phyloP scores from a whole-genome alignment of 176 grass and related monocot genomes.

The Ananas comosus region DNA sequence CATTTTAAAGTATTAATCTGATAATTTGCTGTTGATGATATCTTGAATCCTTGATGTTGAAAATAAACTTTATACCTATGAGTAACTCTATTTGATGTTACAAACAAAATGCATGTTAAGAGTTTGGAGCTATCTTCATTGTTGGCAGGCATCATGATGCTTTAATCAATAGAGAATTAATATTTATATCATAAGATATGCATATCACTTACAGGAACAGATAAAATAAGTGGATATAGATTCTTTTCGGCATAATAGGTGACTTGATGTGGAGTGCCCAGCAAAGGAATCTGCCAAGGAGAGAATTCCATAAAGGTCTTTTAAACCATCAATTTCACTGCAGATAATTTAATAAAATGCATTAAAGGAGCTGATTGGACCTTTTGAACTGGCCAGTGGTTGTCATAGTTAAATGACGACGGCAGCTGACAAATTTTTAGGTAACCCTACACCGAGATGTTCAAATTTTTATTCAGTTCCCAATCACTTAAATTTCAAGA shows the following conservation, averaged over 20 bases:
- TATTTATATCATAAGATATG: neutral
- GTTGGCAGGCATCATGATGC: neutral
- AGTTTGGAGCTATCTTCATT: neutral
- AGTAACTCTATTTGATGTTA: too few species aligned
- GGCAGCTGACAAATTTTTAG: conserved; percentile 95
- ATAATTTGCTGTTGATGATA: too few species aligned
- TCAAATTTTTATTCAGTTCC: conserved; percentile 17
- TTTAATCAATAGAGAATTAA: neutral
- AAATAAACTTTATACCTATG: too few species aligned
- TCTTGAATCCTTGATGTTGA: too few species aligned
- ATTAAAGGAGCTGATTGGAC: conserved; percentile 20
- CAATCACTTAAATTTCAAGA: conserved; percentile 13
- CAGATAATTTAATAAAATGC: neutral
- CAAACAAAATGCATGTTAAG: neutral
- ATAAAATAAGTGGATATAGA: conserved; percentile 81
- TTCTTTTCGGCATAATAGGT: conserved; percentile 84
- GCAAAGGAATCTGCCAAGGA: conserved; percentile 57
- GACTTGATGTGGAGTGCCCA: conserved; percentile 86
- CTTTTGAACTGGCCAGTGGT: conserved; percentile 89
- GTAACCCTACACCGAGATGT: conserved; percentile 51
- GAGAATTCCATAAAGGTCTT: neutral
- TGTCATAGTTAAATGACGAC: conserved; percentile 72
- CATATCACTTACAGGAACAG: conserved; percentile 68
- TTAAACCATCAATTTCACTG: neutral
- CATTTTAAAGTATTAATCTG: too few species aligned